These are phyloP conservation scores for Sporisorium exsertum DNA, from an alignment of 1,284 basidiomycete genomes.

Conservation along the genomic window DNA sequence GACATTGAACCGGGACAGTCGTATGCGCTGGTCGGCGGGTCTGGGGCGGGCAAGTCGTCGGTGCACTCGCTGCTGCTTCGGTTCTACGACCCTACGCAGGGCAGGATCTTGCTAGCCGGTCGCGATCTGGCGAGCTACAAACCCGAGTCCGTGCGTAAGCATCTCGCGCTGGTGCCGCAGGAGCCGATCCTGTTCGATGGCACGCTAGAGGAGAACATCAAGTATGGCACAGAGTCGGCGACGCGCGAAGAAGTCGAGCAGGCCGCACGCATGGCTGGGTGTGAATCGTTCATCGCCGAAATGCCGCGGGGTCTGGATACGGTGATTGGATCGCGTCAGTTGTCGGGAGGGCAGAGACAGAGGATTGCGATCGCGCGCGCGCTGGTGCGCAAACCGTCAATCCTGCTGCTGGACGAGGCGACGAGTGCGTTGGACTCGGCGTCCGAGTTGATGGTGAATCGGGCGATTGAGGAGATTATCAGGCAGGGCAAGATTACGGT, in stretches of 20 bases:
- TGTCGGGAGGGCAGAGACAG: slow-evolving; percentile 72
- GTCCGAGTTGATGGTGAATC: slow-evolving; percentile 71
- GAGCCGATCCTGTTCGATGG: slow-evolving; percentile 74
- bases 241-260: slow-evolving; percentile 85
- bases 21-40: slow-evolving; percentile 69
- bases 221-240: slow-evolving; percentile 80
- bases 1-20: slow-evolving; percentile 67
- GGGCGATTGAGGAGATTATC: slow-evolving; percentile 71
- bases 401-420: slow-evolving; percentile 69
- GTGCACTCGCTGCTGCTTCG: slow-evolving; percentile 87
- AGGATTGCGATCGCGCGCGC: slow-evolving; percentile 73
- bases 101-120: slow-evolving; percentile 85
- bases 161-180: slow-evolving; percentile 67
- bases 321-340: slow-evolving; percentile 70
- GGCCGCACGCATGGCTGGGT: slow-evolving; percentile 90
- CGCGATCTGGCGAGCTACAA: slow-evolving; percentile 89
- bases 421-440: slow-evolving; percentile 70
- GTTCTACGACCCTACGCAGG: slow-evolving; percentile 90
- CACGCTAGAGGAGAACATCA: slow-evolving; percentile 91
- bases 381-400: slow-evolving; percentile 71
- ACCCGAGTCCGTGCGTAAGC: slow-evolving; percentile 69
- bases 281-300: slow-evolving; percentile 88
- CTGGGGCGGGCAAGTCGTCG: slow-evolving; percentile 78
- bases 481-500: slow-evolving; percentile 71
- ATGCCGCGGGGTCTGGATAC: slow-evolving; percentile 88